These are phyloP conservation scores for Melanopsichium pennsylvanicum DNA, from an alignment of 1,284 basidiomycete species.

Conservation along the genomic window DNA sequence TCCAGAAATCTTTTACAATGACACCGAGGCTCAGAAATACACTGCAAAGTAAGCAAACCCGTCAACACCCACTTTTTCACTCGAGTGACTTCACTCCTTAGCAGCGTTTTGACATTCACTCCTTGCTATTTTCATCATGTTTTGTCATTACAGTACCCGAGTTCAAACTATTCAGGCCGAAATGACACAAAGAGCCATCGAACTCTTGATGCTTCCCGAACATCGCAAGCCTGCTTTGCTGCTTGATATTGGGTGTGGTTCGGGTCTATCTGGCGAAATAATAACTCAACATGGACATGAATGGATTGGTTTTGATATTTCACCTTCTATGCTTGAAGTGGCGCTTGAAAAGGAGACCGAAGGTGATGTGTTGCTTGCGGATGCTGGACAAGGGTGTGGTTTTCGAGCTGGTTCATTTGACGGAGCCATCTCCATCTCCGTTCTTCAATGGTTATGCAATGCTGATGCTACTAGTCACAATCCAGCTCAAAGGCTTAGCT, in stretches of 20 bases:
- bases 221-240: conserved; percentile 69
- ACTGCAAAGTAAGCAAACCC: conserved; percentile 92
- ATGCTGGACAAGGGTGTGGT: conserved; percentile 69
- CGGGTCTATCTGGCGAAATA: conserved; percentile 97
- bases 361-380: conserved; percentile 65
- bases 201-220: conserved; percentile 81
- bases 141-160: conserved; percentile 73
- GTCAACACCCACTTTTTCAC: conserved; percentile 9
- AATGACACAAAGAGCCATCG: conserved; percentile 95
- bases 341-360: conserved; percentile 63
- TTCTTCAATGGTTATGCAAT: conserved; percentile 97
- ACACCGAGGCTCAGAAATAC: conserved; percentile 93
- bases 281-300: conserved; percentile 90
- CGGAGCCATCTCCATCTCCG: conserved; percentile 97
- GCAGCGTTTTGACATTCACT: background rate
- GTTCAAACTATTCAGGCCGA: conserved; percentile 96
- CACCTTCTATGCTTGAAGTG: conserved; percentile 82
- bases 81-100: too few relatives aligned
- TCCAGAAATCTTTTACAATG: conserved; percentile 98
- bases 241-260: conserved; percentile 96
- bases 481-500: conserved; percentile 85
- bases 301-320: conserved; percentile 94
- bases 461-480: conserved; percentile 92
- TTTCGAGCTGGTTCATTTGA: conserved; percentile 97
- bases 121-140: too few relatives aligned